phyloP scores from a whole-genome alignment of 2,329 filamentous ascomycete genomes.

The Aspergillus sp. region DNA sequence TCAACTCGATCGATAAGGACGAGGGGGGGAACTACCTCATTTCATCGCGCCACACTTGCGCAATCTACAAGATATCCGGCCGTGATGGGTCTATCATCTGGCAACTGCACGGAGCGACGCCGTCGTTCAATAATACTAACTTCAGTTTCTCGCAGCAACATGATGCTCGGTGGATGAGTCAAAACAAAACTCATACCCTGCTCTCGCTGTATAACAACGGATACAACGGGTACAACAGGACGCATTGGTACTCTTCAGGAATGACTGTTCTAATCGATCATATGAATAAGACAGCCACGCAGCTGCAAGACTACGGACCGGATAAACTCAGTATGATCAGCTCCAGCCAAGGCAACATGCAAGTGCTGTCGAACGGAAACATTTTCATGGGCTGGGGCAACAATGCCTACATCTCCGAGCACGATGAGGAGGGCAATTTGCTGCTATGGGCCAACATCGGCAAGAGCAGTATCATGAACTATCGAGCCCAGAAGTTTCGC shows the following conservation, averaged over 20 bases:
- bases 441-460: slow-evolving; percentile 40
- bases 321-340: slow-evolving; percentile 27
- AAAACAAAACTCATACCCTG: slow-evolving; percentile 39
- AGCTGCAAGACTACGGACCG: slow-evolving; percentile 32
- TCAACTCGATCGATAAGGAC: slow-evolving; percentile 46
- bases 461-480: slow-evolving; percentile 39
- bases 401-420: slow-evolving; percentile 41
- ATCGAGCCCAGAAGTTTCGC: slow-evolving; percentile 43
- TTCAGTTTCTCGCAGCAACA: slow-evolving; percentile 47
- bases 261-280: slow-evolving; percentile 43
- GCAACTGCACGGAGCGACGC: slow-evolving; percentile 38
- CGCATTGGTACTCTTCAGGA: slow-evolving; percentile 38
- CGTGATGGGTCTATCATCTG: slow-evolving; percentile 40
- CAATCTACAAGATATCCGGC: slow-evolving; percentile 44
- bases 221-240: slow-evolving; percentile 41
- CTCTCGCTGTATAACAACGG: slow-evolving; percentile 45
- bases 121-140: slow-evolving; percentile 38
- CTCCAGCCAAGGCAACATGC: slow-evolving; percentile 42
- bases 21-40: slow-evolving; percentile 42
- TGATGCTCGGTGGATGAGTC: slow-evolving; percentile 40
- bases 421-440: slow-evolving; percentile 37
- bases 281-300: slow-evolving; percentile 33
- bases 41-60: slow-evolving; percentile 41
- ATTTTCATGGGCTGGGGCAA: slow-evolving; percentile 46
- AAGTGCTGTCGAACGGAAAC: slow-evolving; percentile 38